These are phyloP conservation scores for Coccomyxa subellipsoidea DNA, from an alignment of 163 green algal genomes.

Conservation along the genomic window DNA sequence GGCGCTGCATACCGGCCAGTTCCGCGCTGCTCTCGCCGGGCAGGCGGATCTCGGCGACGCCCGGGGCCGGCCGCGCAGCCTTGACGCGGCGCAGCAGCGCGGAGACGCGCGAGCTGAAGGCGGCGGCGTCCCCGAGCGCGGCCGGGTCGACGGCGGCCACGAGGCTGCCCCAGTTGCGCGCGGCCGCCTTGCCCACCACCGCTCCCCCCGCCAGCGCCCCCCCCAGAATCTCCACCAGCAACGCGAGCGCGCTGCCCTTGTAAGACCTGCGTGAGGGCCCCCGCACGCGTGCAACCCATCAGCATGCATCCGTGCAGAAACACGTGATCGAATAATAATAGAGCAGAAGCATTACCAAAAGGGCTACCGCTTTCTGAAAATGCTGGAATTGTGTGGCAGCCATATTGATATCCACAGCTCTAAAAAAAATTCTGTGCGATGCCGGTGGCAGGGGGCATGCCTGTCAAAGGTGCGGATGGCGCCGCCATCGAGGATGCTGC, in stretches of 20 bases:
- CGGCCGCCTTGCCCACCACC: constrained; percentile 55
- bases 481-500: constrained; percentile 58
- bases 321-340: too few species aligned
- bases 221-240: constrained; percentile 79
- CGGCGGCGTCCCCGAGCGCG: constrained; percentile 50
- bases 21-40: constrained; percentile 65
- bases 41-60: constrained; percentile 65
- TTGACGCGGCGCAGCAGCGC: constrained; percentile 58
- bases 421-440: too few species aligned
- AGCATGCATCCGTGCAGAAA: too few species aligned
- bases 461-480: constrained; percentile 71
- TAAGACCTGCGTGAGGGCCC: constrained; percentile 27
- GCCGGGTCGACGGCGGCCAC: constrained; percentile 66
- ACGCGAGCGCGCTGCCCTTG: constrained; percentile 68
- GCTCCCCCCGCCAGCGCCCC: constrained; percentile 66
- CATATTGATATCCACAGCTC: not conserved
- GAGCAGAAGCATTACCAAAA: not conserved
- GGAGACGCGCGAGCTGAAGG: constrained; percentile 22
- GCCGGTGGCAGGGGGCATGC: constrained; percentile 23
- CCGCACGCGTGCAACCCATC: too few species aligned
- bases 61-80: constrained; percentile 42
- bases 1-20: constrained; percentile 29
- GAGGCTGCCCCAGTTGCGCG: constrained; percentile 64
- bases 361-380: not conserved
- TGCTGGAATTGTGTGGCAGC: not conserved